Evolutionary conservation across 2,329 filamentous ascomycete genomes (phyloP), one percentile per base, ranked within the genome.

Genomic region (Nothopassalora personata): DNA sequence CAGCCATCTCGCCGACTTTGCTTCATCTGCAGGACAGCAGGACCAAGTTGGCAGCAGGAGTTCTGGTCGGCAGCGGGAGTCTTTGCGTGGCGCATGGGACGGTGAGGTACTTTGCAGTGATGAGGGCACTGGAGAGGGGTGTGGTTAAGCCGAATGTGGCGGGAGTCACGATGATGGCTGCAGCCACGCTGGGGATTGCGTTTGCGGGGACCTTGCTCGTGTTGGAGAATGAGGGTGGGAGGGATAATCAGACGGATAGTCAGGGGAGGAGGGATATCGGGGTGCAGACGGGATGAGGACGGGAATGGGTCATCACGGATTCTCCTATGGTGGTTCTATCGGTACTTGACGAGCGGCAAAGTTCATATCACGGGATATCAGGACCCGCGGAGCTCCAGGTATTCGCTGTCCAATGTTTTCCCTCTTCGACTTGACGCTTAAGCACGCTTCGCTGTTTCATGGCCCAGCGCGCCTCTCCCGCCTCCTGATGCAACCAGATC

Each of bases 31-130:
- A 76, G 72, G 57, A 69, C 75, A 53, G 72, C 52, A 57, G 62
- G 47, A 67, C 69, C 43, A 70, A 65, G 43, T 47, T 69, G 11
- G 65, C 70, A 9, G 70, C 70, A 5, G 70, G 64, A 4, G 71
- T 74, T 4, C 69, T 81, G 47, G 74, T 81, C 34, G 77, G 71
- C 3, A 74, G 76, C 19, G 80, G 80, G 6, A 75, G 72, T 9
- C 74, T 78, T 0, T 78, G 75, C 54, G 75, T 82, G 23, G 71
- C 73, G 15, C 80, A 81, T 66, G 80, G 78, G 9, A 79, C 77
- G 9, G 67, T 69, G 53, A 71, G 79, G 34, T 81, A 81, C 63
- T 81, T 81, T 64, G 70, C 71, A 19, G 76, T 73, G 15, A 66
- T 81, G 69, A 69, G 71, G 39, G 62, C 73, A 49, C 66, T 80